Conservation (phyloP, 805 yeast genomes). For the Candida nemodendra region DNA sequence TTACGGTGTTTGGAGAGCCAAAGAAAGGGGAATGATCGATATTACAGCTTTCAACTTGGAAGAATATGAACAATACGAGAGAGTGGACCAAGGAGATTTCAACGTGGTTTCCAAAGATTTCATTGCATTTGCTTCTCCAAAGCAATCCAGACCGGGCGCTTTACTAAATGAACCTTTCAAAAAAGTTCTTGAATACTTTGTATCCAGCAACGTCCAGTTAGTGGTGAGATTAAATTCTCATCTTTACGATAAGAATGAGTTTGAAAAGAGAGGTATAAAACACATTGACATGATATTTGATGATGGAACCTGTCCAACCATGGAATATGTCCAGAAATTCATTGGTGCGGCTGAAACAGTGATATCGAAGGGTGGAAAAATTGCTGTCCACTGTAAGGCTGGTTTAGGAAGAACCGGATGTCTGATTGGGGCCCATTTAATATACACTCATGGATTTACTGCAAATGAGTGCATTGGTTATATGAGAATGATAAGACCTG, state of each 20-base stretch:
- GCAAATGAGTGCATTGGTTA: constrained; percentile 96
- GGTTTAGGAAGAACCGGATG: constrained; percentile 98
- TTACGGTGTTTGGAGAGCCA: constrained; percentile 97
- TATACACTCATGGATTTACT: constrained; percentile 94
- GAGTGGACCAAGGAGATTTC: constrained; percentile 97
- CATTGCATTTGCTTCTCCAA: constrained; percentile 97
- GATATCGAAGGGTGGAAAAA: constrained; percentile 81
- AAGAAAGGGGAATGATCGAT: constrained; percentile 86
- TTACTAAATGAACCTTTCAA: constrained; percentile 70
- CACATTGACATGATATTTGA: constrained; percentile 96
- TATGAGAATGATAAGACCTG: constrained; percentile 95
- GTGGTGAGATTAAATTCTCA: constrained; percentile 93
- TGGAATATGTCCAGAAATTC: constrained; percentile 89
- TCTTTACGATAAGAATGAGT: constrained; percentile 80
- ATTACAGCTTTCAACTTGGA: constrained; percentile 84
- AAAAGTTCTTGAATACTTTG: constrained; percentile 78
- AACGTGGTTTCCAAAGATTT: constrained; percentile 90
- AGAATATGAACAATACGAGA: constrained; percentile 89
- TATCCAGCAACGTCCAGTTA: constrained; percentile 69
- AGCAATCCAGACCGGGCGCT: constrained; percentile 55
- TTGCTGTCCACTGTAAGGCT: constrained; percentile 99
- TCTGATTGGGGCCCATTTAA: constrained; percentile 93
- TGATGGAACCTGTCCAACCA: constrained; percentile 96
- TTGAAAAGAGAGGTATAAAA: constrained; percentile 76
- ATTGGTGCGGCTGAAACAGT: constrained; percentile 94